Evolutionary conservation across 2,329 filamentous ascomycete genomes (phyloP), one percentile per base, ranked within the genome.

Genomic region (Pseudopithomyces chartarum): DNA sequence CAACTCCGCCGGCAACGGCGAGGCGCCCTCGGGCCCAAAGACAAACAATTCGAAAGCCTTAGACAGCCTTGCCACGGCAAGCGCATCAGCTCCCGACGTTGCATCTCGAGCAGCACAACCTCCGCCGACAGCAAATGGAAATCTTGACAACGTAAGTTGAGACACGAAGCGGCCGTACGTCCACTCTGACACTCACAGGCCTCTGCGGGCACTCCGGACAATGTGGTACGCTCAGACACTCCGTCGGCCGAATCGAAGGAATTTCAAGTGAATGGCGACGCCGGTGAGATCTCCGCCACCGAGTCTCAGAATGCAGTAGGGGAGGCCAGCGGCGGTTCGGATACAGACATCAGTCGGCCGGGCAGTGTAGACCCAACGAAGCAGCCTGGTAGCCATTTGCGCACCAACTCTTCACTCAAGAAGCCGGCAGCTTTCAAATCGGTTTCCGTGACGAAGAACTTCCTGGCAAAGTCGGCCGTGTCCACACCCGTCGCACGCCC

Each of bases 381-480:
- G 71, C 84, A 81, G 56, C 82, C 84, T 55, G 86, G 84, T 66
- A 81, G 82, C 47, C 85, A 91, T 71, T 78, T 78, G 58, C 86
- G 61, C 83, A 88, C 59, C 69, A 78, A 75, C 60, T 81, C 87
- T 17, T 56, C 59, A 3, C 80, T 87, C 60, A 92, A 90, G 82
- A 94, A 91, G 76, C 87, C 88, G 19, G 79, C 87, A 17, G 88
- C 87, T 12, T 95, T 96, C 82, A 96, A 95, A 76, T 86, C 91
- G 17, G 89, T 95, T 46, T 93, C 90, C 5, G 90, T 94, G 64
- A 94, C 93, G 64, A 92, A 90, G 76, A 92, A 86, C 42, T 96
- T 94, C 71, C 82, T 95, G n/a, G 85, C 90, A 58, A 94, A 94
- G 75, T 82, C 85, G 22, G 81, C 79, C 19, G 74, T 84, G n/a